These are phyloP conservation scores for Podospora tetraspora DNA, from an alignment of 495 filamentous ascomycete genomes.

Conservation along the genomic window DNA sequence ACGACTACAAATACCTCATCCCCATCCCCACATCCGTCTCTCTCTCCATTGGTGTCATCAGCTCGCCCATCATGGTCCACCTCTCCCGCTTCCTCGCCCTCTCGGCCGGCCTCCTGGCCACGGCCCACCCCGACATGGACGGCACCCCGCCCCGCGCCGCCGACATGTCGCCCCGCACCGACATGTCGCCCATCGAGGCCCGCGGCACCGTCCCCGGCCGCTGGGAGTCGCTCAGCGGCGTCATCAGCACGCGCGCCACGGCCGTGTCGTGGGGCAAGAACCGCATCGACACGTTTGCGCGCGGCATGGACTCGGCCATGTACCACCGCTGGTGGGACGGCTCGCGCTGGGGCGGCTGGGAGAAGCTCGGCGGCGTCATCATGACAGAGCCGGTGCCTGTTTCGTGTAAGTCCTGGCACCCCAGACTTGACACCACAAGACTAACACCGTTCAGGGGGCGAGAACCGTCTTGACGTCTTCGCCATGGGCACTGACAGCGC, in stretches of 20 bases:
- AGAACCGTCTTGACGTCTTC: conserved; percentile 13
- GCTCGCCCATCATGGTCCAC: background rate
- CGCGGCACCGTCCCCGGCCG: conserved; percentile 8
- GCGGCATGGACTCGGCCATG: conserved; percentile 8
- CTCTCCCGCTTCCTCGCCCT: background rate
- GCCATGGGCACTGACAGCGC: conserved; percentile 10
- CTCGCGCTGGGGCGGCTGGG: conserved; percentile 21
- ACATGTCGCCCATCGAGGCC: background rate
- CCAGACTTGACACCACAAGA: conserved; percentile 24
- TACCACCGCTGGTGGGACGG: conserved; percentile 16
- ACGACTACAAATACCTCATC: background rate
- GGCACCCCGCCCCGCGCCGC: background rate
- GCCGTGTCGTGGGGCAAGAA: conserved; percentile 7
- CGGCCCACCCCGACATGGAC: background rate
- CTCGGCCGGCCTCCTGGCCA: background rate
- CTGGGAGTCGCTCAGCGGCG: conserved; percentile 14
- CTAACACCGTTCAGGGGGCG: conserved; percentile 21
- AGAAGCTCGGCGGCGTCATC: conserved; percentile 24
- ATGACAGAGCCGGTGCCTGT: conserved; percentile 17
- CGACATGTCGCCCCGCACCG: background rate
- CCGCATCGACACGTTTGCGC: conserved; percentile 12
- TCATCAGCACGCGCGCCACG: conserved; percentile 2
- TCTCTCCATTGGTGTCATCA: background rate
- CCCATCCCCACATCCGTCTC: background rate
- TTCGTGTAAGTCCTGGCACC: conserved; percentile 15